Evolutionary conservation across 2,329 filamentous ascomycete species (phyloP), one percentile per base, ranked within the genome.

Genomic region (Penicillium sp.): DNA sequence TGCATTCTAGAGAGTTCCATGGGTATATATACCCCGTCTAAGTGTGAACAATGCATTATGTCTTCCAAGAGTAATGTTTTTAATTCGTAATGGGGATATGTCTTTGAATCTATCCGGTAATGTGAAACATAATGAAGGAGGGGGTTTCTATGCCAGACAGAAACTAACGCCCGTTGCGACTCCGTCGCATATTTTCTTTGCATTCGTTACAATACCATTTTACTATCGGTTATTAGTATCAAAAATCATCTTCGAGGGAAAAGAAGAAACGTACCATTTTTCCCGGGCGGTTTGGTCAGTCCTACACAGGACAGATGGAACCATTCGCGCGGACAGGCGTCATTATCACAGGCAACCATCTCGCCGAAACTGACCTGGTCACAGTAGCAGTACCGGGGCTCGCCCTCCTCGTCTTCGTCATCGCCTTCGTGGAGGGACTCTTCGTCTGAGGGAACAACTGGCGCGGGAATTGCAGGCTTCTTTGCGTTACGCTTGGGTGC

Each of bases 181-280:
- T 75, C 50, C 79, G 76, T 64, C 81, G 82, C 61, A 87, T 75
- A 43, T 80, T 80, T 59, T 86, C 84, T 67, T 89, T 89, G 72
- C 88, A 91, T 65, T 90, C 87, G 56, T 88, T 85, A 69, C 88
- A 91, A 65, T 88, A 91, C 88, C 88, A 91, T 82, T 89, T 90
- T 47, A 85, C 86, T 89, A 64, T n/a, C 18, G 42, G 9, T 46
- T 13, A 70, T 69, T 54, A 66, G 60, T 41, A 10, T 46, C 36
- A 18, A 46, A 34, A 49, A 28, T 6, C 16, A 16, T 38, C 54
- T 36, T 29, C 18, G 24, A 56, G 44, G 43, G 47, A 33, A 36
- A 50, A 24, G 52, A 42, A 42, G 34, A 48, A 58, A 82, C 85
- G 78, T 74, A 89, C 87, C 83, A 71, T 86, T 90, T 58, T 85